Evolutionary conservation across 2,329 filamentous ascomycete species (phyloP).

Genomic region (Colletotrichum orbiculare): DNA sequence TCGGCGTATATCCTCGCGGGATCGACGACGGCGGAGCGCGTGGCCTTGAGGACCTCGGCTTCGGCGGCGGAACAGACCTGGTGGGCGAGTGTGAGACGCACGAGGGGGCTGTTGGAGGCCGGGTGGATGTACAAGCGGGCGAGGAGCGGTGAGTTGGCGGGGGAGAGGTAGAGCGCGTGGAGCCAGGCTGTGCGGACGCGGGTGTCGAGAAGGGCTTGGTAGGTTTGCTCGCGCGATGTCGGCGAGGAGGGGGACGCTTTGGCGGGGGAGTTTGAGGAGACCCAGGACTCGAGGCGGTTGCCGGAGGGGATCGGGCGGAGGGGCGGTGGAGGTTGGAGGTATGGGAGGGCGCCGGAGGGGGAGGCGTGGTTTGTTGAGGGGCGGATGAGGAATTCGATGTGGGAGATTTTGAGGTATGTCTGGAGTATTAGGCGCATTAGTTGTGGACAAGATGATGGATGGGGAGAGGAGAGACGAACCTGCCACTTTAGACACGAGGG

Average conservation of each 20-base stretch:
- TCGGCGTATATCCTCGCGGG: slow-evolving; percentile 53
- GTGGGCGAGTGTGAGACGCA: slow-evolving; percentile 70
- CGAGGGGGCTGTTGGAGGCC: slow-evolving; percentile 67
- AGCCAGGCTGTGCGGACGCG: slow-evolving; percentile 90
- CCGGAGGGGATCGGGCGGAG: slow-evolving; percentile 66
- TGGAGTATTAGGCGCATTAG: slow-evolving; percentile 47
- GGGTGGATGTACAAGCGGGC: slow-evolving; percentile 76
- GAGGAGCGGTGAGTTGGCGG: slow-evolving; percentile 74
- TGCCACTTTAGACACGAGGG: slow-evolving; percentile 97
- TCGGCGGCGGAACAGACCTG: slow-evolving; percentile 80
- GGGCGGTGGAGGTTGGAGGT: slow-evolving; percentile 72
- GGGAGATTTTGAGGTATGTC: slow-evolving; percentile 85
- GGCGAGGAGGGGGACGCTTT: slow-evolving; percentile 27
- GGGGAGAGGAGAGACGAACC: slow-evolving; percentile 62
- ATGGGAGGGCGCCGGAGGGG: slow-evolving; percentile 87
- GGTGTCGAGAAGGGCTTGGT: slow-evolving; percentile 80
- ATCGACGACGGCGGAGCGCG: slow-evolving; percentile 50
- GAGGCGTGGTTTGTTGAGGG: slow-evolving; percentile 94
- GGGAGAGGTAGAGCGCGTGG: slow-evolving; percentile 82
- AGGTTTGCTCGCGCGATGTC: slow-evolving; percentile 70
- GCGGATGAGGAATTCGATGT: slow-evolving; percentile 72
- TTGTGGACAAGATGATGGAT: not conserved
- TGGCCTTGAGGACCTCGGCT: slow-evolving; percentile 76
- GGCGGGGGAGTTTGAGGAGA: slow-evolving; percentile 58
- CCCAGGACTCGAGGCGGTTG: slow-evolving; percentile 75